Conservation (phyloP, 345 rosid genomes). For the Pelargonium nanum region DNA sequence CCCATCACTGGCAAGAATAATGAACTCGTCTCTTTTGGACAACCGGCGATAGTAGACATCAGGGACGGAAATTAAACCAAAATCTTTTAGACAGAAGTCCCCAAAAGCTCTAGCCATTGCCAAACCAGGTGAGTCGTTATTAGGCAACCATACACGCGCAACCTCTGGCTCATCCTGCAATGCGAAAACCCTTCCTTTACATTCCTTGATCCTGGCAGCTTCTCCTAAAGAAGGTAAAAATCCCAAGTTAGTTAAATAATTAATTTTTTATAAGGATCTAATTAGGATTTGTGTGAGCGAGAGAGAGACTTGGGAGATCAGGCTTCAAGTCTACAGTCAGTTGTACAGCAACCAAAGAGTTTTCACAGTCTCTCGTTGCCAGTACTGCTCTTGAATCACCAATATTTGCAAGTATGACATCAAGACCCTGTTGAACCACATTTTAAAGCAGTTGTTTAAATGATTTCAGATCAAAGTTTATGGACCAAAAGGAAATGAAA, state of each 20-base stretch:
- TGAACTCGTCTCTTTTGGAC: conserved; percentile 60
- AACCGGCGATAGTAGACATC: conserved; percentile 62
- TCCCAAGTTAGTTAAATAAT: neutral
- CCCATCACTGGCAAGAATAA: conserved; percentile 92
- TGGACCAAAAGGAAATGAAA: too few relatives aligned
- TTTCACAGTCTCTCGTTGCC: conserved; percentile 56
- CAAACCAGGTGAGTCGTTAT: conserved; percentile 88
- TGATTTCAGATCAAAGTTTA: too few relatives aligned
- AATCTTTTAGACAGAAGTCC: conserved; percentile 96
- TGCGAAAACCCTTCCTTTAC: conserved; percentile 94
- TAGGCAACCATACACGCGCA: conserved; percentile 97
- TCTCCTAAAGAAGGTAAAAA: conserved; percentile 41
- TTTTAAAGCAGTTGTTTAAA: neutral
- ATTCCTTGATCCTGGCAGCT: conserved; percentile 86
- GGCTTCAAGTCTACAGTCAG: conserved; percentile 95
- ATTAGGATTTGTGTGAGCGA: conserved; percentile 1
- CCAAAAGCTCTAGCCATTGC: conserved; percentile 99
- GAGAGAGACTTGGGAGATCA: conserved; percentile 67
- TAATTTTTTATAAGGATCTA: neutral
- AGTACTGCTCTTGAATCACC: conserved; percentile 96
- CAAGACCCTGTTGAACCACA: conserved; percentile 49
- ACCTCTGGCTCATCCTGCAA: conserved; percentile 98
- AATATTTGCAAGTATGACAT: conserved; percentile 69
- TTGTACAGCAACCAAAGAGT: conserved; percentile 60
- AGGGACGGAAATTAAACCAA: conserved; percentile 83